Percentiles rank a stretch among this genome's conserved stretches.
phyloP scores from a whole-genome alignment of 2,329 filamentous ascomycete species.

The Diaporthe humulicola region DNA sequence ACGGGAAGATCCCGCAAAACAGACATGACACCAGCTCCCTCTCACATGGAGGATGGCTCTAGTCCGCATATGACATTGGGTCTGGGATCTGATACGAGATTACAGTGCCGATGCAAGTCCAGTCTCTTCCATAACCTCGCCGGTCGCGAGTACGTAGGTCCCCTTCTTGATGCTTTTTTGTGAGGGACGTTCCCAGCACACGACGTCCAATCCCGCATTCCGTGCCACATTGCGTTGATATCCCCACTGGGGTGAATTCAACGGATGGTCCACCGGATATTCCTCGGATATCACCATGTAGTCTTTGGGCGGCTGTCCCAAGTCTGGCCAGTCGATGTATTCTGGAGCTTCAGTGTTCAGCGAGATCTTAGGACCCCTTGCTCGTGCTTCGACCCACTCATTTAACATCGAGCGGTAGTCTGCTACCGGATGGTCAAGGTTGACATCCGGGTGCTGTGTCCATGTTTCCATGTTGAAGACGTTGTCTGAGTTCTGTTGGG shows the following conservation, averaged over 20 bases:
- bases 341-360: not conserved
- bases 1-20: not conserved
- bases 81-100: not conserved
- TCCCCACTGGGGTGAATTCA: not conserved
- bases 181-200: not conserved
- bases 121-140: not conserved
- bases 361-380: not conserved
- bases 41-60: not conserved
- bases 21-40: not conserved
- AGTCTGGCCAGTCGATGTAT: not conserved
- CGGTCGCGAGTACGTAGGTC: not conserved
- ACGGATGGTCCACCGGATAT: not conserved
- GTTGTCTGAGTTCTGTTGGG: slow-evolving; percentile 44
- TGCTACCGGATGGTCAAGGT: slow-evolving; percentile 48
- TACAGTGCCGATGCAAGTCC: not conserved
- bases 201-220: not conserved
- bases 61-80: not conserved
- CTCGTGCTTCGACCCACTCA: slow-evolving; percentile 45
- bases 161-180: not conserved
- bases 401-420: slow-evolving; percentile 46
- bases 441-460: slow-evolving; percentile 49
- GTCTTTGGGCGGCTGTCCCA: not conserved
- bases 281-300: not conserved
- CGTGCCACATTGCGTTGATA: not conserved
- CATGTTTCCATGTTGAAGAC: slow-evolving; percentile 44